Conservation (phyloP, 1,139 yeast species). For the Yamadazyma atlantica region DNA sequence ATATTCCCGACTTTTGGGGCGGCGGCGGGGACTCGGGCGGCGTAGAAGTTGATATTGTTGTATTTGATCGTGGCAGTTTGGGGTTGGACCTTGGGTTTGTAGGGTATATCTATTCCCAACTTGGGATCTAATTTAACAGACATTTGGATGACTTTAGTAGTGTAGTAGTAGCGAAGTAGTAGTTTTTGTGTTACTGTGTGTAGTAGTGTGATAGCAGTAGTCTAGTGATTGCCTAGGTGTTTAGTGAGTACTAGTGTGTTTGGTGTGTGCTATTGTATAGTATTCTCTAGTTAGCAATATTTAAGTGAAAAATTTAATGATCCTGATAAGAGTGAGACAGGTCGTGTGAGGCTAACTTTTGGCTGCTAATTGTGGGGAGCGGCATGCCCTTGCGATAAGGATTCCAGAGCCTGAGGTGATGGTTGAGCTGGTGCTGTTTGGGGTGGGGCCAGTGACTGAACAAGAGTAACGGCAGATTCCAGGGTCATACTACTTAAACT, state of each 20-base stretch:
- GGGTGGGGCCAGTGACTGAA: too few species aligned
- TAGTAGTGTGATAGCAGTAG: too few species aligned
- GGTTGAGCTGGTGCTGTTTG: slow-evolving; percentile 1
- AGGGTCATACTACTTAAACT: too few species aligned
- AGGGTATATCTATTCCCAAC: slow-evolving; percentile 16
- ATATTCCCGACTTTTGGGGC: slow-evolving; percentile 15
- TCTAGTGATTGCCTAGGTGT: too few species aligned
- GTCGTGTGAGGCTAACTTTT: neutral
- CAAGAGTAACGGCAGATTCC: too few species aligned
- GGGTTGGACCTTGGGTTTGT: slow-evolving; percentile 11
- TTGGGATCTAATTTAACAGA: slow-evolving; percentile 9
- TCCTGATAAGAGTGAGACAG: neutral
- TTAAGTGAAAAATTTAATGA: neutral
- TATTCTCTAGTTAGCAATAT: too few species aligned
- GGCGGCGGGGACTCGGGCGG: slow-evolving; percentile 13
- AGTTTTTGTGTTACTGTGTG: too few species aligned
- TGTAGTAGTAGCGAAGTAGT: too few species aligned
- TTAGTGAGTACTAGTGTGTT: too few species aligned
- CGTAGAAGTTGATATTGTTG: slow-evolving; percentile 17
- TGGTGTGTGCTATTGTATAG: too few species aligned
- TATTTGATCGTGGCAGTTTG: slow-evolving; percentile 7
- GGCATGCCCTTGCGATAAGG: slow-evolving; percentile 1
- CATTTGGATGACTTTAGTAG: too few species aligned
- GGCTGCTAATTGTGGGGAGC: slow-evolving; percentile 1
- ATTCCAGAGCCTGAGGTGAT: neutral